These are phyloP conservation scores for Sedum album DNA, from an alignment of 164 flowering plant genomes.

Conservation along the genomic window DNA sequence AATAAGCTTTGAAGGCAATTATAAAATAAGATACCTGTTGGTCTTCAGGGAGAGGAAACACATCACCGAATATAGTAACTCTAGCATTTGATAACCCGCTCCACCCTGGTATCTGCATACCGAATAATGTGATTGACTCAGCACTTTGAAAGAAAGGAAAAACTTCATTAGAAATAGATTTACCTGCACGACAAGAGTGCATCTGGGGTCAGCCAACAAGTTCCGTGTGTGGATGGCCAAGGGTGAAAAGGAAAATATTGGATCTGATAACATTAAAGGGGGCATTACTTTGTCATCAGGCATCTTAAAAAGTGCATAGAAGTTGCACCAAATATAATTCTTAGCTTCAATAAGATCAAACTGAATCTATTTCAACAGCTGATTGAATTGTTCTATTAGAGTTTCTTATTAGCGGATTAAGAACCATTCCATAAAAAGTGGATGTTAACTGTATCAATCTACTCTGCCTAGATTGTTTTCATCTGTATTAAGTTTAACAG, in stretches of 20 bases:
- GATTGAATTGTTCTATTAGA: too few relatives aligned
- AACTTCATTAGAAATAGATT: not conserved
- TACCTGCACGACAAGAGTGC: slow-evolving; percentile 98
- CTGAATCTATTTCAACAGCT: too few relatives aligned
- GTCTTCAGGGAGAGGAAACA: too few relatives aligned
- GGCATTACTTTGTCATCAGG: not conserved
- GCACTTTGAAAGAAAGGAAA: slow-evolving; percentile 6
- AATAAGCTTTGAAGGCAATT: too few relatives aligned
- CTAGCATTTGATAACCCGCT: slow-evolving; percentile 97
- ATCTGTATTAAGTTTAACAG: too few relatives aligned
- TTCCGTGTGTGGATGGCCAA: slow-evolving; percentile 95
- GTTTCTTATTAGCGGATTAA: too few relatives aligned
- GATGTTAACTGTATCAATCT: too few relatives aligned
- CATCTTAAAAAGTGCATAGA: not conserved
- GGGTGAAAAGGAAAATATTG: slow-evolving; percentile 94
- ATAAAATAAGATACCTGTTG: slow-evolving; percentile 51
- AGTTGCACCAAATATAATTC: not conserved
- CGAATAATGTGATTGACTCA: not conserved
- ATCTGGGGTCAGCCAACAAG: slow-evolving; percentile 81
- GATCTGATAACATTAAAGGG: slow-evolving; percentile 44
- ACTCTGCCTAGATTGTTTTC: too few relatives aligned
- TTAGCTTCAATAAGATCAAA: not conserved
- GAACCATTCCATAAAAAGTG: too few relatives aligned
- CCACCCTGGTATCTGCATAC: slow-evolving; percentile 91
- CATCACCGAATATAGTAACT: slow-evolving; percentile 94